Percentiles rank a stretch among this genome's conserved stretches.
These are phyloP conservation scores for Rhodocollybia butyracea DNA, from an alignment of 768 basidiomycete genomes.

Conservation along the genomic window DNA sequence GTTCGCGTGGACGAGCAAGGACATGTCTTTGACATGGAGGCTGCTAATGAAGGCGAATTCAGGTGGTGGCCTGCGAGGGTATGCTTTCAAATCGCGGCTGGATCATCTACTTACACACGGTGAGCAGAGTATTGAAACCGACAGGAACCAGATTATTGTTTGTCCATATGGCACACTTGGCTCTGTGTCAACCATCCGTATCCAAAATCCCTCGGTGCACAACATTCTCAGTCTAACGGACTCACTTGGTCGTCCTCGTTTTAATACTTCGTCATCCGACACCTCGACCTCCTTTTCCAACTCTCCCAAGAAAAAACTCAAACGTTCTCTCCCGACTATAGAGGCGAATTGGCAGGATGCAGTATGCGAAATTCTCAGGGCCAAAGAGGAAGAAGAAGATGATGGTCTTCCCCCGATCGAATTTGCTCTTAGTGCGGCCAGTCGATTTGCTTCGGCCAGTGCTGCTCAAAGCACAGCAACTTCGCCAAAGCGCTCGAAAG, in stretches of 20 bases:
- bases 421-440: slow-evolving; percentile 18
- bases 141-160: slow-evolving; percentile 16
- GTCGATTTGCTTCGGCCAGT: slow-evolving; percentile 10
- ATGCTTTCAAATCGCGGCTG: slow-evolving; percentile 15
- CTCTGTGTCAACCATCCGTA: slow-evolving; percentile 25
- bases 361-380: slow-evolving; percentile 40
- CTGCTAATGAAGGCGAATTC: slow-evolving; percentile 21
- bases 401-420: slow-evolving; percentile 47
- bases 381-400: slow-evolving; percentile 37
- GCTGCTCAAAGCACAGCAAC: slow-evolving; percentile 11
- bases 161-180: slow-evolving; percentile 19
- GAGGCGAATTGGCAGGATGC: slow-evolving; percentile 47
- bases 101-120: too few species aligned
- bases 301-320: slow-evolving; percentile 47
- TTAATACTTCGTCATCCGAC: slow-evolving; percentile 36
- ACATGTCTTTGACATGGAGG: slow-evolving; percentile 28
- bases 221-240: slow-evolving; percentile 40
- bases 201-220: slow-evolving; percentile 29
- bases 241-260: slow-evolving; percentile 36
- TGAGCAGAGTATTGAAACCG: too few species aligned
- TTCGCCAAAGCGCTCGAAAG: slow-evolving; percentile 11
- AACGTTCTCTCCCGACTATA: slow-evolving; percentile 28
- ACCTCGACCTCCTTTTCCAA: slow-evolving; percentile 10
- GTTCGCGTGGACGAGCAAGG: slow-evolving; percentile 44
- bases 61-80: slow-evolving; percentile 79